phyloP scores from a whole-genome alignment of 495 filamentous ascomycete genomes.

The Beverwykella pulmonaria region DNA sequence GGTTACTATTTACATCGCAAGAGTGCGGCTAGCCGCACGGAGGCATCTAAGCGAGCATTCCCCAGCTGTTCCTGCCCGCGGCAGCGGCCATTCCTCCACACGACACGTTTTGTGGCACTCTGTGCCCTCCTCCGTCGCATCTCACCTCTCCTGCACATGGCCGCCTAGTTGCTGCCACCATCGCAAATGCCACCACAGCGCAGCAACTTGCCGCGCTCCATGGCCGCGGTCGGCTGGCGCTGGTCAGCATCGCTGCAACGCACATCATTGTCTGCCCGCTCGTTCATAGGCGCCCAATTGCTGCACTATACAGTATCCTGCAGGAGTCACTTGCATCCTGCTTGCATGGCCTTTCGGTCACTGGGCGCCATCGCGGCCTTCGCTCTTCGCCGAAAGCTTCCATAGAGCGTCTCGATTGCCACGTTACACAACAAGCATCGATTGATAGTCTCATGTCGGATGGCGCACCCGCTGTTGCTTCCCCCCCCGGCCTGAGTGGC shows the following conservation, averaged over 20 bases:
- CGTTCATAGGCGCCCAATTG: slow-evolving; percentile 29
- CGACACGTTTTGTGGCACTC: slow-evolving; percentile 13
- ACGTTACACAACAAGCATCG: slow-evolving; percentile 36
- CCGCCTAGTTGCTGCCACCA: not conserved
- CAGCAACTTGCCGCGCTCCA: not conserved
- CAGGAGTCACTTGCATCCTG: slow-evolving; percentile 42
- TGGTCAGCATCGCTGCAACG: not conserved
- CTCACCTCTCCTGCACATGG: not conserved
- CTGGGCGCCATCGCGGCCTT: slow-evolving; percentile 32
- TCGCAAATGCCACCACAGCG: slow-evolving; percentile 3
- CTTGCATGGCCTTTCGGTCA: slow-evolving; percentile 37
- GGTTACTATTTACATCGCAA: slow-evolving; percentile 12
- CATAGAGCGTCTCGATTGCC: slow-evolving; percentile 20
- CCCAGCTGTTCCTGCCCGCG: not conserved
- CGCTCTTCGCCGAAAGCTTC: slow-evolving; percentile 15
- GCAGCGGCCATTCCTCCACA: not conserved
- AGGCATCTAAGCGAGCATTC: slow-evolving; percentile 1
- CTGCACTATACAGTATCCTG: slow-evolving; percentile 34
- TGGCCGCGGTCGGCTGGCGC: not conserved
- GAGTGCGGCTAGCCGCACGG: not conserved
- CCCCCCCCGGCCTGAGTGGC: slow-evolving; percentile 16
- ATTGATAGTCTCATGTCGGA: slow-evolving; percentile 30
- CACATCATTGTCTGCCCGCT: slow-evolving; percentile 7
- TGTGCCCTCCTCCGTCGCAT: slow-evolving; percentile 7
- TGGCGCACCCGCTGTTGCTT: slow-evolving; percentile 15